Percentiles rank a stretch among this genome's conserved stretches.
These are phyloP conservation scores for Aspergillus carbonarius DNA, from an alignment of 2,329 filamentous ascomycete genomes.

Conservation along the genomic window DNA sequence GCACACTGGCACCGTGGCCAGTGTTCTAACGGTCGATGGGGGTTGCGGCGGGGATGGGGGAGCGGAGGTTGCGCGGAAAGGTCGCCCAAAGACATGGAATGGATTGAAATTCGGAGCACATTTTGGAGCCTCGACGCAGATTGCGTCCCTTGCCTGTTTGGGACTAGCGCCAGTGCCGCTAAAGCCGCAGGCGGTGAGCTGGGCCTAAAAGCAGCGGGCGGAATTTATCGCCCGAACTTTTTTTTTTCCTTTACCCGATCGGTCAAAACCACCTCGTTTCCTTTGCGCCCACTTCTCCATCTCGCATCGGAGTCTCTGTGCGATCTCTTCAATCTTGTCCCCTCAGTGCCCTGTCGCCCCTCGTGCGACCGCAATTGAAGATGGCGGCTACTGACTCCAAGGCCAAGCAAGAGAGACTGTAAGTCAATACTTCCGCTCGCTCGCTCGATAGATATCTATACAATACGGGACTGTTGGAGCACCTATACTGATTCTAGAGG, in stretches of 20 bases:
- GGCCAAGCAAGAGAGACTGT: slow-evolving; percentile 44
- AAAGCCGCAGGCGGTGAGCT: slow-evolving; percentile 17
- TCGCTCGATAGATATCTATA: neutral
- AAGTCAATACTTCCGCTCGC: slow-evolving; percentile 18
- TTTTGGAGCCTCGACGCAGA: slow-evolving; percentile 22
- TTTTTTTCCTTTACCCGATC: slow-evolving; percentile 9
- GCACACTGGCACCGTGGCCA: slow-evolving; percentile 34
- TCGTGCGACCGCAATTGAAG: neutral
- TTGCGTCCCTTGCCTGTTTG: slow-evolving; percentile 21
- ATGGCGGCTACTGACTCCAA: slow-evolving; percentile 20
- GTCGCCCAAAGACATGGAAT: slow-evolving; percentile 23
- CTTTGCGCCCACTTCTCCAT: neutral
- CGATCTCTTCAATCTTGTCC: neutral
- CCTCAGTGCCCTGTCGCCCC: neutral
- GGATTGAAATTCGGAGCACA: slow-evolving; percentile 22
- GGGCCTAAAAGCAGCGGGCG: slow-evolving; percentile 24
- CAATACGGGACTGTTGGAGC: no score
- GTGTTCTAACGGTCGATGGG: slow-evolving; percentile 28
- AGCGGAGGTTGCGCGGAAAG: slow-evolving; percentile 17
- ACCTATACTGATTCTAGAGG: neutral
- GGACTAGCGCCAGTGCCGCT: slow-evolving; percentile 22
- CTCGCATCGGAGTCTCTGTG: neutral
- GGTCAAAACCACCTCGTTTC: slow-evolving; percentile 16
- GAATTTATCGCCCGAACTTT: slow-evolving; percentile 22
- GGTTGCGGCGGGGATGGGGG: slow-evolving; percentile 17